phyloP scores from a whole-genome alignment of 345 rosid genomes.

The Gossypium rotundifolium region DNA sequence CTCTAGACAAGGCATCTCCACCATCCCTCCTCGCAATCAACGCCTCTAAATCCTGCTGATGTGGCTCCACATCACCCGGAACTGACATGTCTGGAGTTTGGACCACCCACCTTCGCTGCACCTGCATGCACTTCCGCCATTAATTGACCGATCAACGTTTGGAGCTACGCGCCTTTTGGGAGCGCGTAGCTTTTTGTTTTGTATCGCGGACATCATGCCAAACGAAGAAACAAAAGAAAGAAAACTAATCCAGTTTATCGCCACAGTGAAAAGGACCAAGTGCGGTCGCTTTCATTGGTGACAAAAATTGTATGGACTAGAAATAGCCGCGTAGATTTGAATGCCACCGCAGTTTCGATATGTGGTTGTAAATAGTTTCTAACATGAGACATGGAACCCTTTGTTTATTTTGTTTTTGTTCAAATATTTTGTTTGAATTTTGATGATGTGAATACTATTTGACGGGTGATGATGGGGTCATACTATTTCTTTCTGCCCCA shows the following conservation, averaged over 20 bases:
- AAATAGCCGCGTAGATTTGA: conserved; percentile 15
- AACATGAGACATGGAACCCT: background rate
- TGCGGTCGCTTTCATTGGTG: background rate
- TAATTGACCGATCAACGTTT: background rate
- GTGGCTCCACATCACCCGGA: background rate
- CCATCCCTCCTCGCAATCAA: conserved; percentile 43
- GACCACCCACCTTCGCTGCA: background rate
- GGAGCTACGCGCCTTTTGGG: background rate
- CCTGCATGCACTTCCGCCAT: background rate
- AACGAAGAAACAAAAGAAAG: background rate
- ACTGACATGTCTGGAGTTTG: background rate
- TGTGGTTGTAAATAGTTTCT: conserved; percentile 40
- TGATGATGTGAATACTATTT: background rate
- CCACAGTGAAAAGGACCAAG: background rate
- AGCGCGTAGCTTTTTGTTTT: background rate
- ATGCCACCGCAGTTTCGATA: conserved; percentile 22
- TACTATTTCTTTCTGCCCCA: too few species aligned
- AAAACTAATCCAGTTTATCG: background rate
- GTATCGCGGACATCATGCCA: background rate
- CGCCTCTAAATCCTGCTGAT: conserved; percentile 31
- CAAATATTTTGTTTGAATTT: background rate
- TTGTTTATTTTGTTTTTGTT: background rate
- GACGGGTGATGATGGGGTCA: background rate
- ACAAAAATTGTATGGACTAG: conserved; percentile 16
- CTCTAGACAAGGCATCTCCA: conserved; percentile 66